Evolutionary conservation across 2,329 filamentous ascomycete genomes (phyloP).

Genomic region (Alternaria sp.): DNA sequence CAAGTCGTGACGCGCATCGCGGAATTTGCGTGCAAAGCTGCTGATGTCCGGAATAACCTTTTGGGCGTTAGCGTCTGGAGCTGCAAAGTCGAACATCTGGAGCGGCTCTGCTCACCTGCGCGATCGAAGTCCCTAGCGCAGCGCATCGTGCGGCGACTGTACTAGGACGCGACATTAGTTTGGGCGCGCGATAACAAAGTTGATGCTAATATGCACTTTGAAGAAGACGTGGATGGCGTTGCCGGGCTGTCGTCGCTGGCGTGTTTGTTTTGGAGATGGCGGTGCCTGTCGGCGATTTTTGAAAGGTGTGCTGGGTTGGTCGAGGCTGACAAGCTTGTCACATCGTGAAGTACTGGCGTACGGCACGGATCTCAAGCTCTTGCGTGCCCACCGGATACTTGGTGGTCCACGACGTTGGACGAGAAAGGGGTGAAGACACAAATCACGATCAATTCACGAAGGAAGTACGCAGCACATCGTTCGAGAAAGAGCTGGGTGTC

Average conservation of each 20-base stretch:
- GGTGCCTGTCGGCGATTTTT: conserved; percentile 3
- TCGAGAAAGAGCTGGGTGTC: neutral
- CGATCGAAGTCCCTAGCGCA: conserved; percentile 41
- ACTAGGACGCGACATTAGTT: conserved; percentile 37
- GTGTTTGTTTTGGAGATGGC: conserved; percentile 2
- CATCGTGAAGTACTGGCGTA: conserved; percentile 16
- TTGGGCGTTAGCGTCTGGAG: conserved; percentile 19
- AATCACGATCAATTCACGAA: conserved; percentile 1
- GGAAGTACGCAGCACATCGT: neutral
- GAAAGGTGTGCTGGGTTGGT: conserved; percentile 8
- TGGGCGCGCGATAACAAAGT: neutral
- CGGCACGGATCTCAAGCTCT: conserved; percentile 20
- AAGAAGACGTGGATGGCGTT: neutral
- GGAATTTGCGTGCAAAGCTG: conserved; percentile 42
- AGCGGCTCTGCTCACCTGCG: conserved; percentile 31
- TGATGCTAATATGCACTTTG: conserved; percentile 9
- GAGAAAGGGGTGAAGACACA: conserved; percentile 6
- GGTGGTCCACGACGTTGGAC: conserved; percentile 5
- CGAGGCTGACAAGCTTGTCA: conserved; percentile 16
- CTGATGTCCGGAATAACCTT: conserved; percentile 42
- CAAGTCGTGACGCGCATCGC: conserved; percentile 44
- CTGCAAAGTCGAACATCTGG: conserved; percentile 5
- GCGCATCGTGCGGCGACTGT: conserved; percentile 46
- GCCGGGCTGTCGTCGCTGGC: conserved; percentile 3
- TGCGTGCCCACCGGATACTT: conserved; percentile 15